These are phyloP conservation scores for Aspergillus novoparasiticus DNA, from an alignment of 2,329 filamentous ascomycete species.

Conservation along the genomic window DNA sequence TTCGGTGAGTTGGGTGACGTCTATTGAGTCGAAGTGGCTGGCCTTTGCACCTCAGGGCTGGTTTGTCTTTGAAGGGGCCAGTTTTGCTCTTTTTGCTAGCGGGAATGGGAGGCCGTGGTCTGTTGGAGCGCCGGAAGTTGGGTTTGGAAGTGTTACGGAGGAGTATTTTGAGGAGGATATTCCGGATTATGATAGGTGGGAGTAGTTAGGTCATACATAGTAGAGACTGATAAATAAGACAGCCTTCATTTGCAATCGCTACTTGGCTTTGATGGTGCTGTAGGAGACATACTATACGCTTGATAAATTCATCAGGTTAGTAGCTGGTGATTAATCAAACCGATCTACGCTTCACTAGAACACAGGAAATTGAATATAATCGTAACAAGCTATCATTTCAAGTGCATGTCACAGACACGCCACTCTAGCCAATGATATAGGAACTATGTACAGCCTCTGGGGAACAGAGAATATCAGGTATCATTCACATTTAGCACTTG, in stretches of 20 bases:
- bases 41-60: not conserved
- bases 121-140: constrained; percentile 2
- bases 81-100: constrained; percentile 10
- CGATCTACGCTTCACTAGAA: not conserved
- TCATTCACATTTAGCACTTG: not conserved
- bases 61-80: constrained; percentile 4
- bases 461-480: not conserved
- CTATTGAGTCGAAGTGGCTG: not conserved
- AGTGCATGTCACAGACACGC: not conserved
- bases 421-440: not conserved
- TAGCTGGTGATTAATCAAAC: not conserved
- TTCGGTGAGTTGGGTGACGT: not conserved
- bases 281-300: not conserved
- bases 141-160: constrained; percentile 3
- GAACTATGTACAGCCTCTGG: not conserved
- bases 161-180: constrained; percentile 6
- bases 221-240: accelerated
- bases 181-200: not conserved
- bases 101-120: constrained; percentile 9
- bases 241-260: not conserved
- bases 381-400: not conserved
- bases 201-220: not conserved
- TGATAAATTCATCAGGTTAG: not conserved
- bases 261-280: accelerated
- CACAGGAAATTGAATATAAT: not conserved